Conservation (phyloP, 2,329 filamentous ascomycete species). For the Neofusicoccum kwambonambiense region DNA sequence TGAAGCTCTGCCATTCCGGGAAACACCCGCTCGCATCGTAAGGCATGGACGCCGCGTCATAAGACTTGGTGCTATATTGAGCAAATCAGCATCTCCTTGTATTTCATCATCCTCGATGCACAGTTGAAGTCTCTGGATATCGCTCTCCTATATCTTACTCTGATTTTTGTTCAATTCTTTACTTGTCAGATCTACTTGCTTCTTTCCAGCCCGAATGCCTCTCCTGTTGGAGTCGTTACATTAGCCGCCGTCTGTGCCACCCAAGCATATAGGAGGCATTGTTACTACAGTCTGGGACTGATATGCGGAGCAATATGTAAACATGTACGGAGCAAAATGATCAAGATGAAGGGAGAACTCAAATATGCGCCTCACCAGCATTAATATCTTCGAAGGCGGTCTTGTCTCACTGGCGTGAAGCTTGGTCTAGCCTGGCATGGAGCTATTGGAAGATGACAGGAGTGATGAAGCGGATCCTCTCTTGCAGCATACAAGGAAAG, state of each 20-base stretch:
- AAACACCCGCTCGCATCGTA: neutral
- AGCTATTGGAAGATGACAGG: conserved; percentile 27
- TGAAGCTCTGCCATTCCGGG: neutral
- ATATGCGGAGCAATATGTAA: conserved; percentile 47
- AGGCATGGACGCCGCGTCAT: neutral
- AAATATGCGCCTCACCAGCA: conserved; percentile 66
- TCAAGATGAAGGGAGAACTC: conserved; percentile 34
- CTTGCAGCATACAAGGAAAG: neutral
- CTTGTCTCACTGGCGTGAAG: conserved; percentile 41
- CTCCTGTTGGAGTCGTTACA: conserved; percentile 70
- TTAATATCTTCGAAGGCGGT: conserved; percentile 28
- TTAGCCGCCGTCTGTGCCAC: conserved; percentile 58
- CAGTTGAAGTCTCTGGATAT: neutral
- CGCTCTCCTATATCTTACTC: neutral
- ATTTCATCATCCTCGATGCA: neutral
- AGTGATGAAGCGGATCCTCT: neutral
- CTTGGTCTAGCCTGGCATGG: conserved; percentile 43
- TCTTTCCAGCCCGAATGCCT: conserved; percentile 69
- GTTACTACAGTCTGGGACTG: conserved; percentile 57
- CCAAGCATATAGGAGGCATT: conserved; percentile 49
- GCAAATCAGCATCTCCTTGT: neutral
- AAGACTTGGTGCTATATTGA: neutral
- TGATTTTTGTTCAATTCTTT: neutral
- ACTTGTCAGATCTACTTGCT: neutral
- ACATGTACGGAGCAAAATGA: conserved; percentile 28